phyloP scores from a whole-genome alignment of 352 stramenopile genomes.

The Globisporangium cederbergense region DNA sequence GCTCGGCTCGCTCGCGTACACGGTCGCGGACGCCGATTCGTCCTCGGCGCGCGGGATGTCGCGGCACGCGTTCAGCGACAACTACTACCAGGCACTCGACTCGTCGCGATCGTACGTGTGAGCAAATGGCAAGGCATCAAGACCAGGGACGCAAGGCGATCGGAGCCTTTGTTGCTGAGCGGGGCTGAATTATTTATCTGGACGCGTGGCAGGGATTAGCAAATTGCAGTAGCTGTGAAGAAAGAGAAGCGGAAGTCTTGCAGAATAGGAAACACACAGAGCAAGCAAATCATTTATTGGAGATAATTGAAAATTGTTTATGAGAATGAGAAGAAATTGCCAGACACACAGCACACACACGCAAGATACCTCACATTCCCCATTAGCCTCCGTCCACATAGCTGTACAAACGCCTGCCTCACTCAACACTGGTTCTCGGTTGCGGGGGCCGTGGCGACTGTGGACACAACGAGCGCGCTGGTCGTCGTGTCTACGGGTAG shows the following conservation, averaged over 20 bases:
- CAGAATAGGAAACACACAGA: background rate
- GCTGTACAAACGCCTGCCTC: background rate
- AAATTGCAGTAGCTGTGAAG: background rate
- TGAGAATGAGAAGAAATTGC: background rate
- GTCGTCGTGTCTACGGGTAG: slow-evolving; percentile 26
- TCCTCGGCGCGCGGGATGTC: slow-evolving; percentile 36
- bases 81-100: slow-evolving; percentile 70
- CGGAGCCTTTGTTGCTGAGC: background rate
- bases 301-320: background rate
- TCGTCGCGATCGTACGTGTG: slow-evolving; percentile 48
- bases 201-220: background rate
- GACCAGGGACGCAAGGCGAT: background rate
- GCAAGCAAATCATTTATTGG: background rate
- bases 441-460: background rate
- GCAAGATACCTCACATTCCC: background rate
- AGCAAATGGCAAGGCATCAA: background rate
- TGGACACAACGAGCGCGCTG: no score
- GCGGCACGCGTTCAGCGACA: slow-evolving; percentile 61
- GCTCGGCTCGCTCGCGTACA: slow-evolving; percentile 57
- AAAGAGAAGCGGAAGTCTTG: background rate
- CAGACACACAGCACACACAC: background rate
- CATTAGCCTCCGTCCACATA: background rate
- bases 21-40: slow-evolving; percentile 37
- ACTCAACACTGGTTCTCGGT: slow-evolving; percentile 5
- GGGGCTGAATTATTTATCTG: slow-evolving; percentile 4